A percentile compares a stretch with the other conserved stretches of the same genome.
Conservation (phyloP, 2,329 filamentous ascomycete species). For the Ascomycota sp. region DNA sequence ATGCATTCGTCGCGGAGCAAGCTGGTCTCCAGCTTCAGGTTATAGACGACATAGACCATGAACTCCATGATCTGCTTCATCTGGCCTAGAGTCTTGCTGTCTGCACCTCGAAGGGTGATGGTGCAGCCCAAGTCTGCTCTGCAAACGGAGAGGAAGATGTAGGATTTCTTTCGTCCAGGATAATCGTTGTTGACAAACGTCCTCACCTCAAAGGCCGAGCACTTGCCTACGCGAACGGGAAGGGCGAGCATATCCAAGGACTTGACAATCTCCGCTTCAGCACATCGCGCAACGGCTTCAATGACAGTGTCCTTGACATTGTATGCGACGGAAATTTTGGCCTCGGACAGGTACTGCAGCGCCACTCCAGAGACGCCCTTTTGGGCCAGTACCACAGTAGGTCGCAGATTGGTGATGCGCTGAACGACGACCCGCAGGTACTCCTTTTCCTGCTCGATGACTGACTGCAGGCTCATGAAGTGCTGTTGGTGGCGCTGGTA, state of each 20-base stretch:
- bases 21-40: constrained; percentile 85
- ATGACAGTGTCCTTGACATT: constrained; percentile 95
- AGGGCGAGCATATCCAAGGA: constrained; percentile 82
- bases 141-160: constrained; percentile 85
- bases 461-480: constrained; percentile 94
- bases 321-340: constrained; percentile 81
- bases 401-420: constrained; percentile 67
- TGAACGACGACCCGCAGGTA: constrained; percentile 83
- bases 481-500: constrained; percentile 75
- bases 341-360: constrained; percentile 68
- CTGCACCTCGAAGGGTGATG: constrained; percentile 71
- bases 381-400: constrained; percentile 76
- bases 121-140: constrained; percentile 82
- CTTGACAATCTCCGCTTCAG: constrained; percentile 79
- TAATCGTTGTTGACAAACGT: constrained; percentile 71
- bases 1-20: constrained; percentile 86
- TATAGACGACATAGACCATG: constrained; percentile 98
- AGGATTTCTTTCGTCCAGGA: constrained; percentile 68
- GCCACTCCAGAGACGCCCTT: constrained; percentile 84
- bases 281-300: constrained; percentile 81
- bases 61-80: constrained; percentile 94
- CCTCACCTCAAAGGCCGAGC: constrained; percentile 81
- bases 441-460: constrained; percentile 91
- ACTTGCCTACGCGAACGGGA: constrained; percentile 52
- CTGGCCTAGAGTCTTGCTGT: constrained; percentile 46